Evolutionary conservation across 495 filamentous ascomycete genomes (phyloP), one percentile per base, ranked within the genome.

Genomic region (Hypoxylon cercidicola): DNA sequence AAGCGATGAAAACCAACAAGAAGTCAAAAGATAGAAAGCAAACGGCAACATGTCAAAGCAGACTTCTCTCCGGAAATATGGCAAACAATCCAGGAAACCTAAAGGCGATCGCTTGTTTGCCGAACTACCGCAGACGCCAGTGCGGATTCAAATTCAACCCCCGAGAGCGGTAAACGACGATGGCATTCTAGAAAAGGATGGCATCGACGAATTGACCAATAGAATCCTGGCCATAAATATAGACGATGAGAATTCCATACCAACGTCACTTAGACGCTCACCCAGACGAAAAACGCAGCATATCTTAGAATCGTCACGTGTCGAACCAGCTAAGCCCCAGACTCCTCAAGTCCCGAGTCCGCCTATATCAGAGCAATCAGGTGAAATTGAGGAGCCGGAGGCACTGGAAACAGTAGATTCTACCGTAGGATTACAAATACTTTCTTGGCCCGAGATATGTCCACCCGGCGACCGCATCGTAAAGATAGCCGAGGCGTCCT

Each of bases 401-500:
- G 12, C 25, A 28, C 7, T 28, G 25, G 25, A 28, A 28, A 28
- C n/a, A 18, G 46, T 3, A 18, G 56, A 51, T 1, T 20, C 50
- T 5, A 53, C 52, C 11, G 43, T 61, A 12, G 69, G 57, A 43
- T 61, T 81, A 18, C 73, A 74, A 20, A 62, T 76, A 10, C 66
- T 82, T 20, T 73, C 74, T 13, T 90, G 86, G 86, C 58, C 77
- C 51, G 77, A 82, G 23, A 72, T 85, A 45, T 82, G 86, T 44
- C 74, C 79, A 3, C 58, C 74, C 1, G 73, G 77, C 30, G 80
- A 84, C 67, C 56, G 72, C 23, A 79, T 90, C 15, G 70, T 75
- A 11, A 90, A 90, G 70, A 89, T 90, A 59, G 87, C 87, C 13
- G 87, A 90, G 72, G 87, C 87, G 1, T 89, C 87, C 2, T 90